These are phyloP conservation scores for Mortierella sp. DNA, from an alignment of 371 early-diverging fungal species.

Conservation along the genomic window DNA sequence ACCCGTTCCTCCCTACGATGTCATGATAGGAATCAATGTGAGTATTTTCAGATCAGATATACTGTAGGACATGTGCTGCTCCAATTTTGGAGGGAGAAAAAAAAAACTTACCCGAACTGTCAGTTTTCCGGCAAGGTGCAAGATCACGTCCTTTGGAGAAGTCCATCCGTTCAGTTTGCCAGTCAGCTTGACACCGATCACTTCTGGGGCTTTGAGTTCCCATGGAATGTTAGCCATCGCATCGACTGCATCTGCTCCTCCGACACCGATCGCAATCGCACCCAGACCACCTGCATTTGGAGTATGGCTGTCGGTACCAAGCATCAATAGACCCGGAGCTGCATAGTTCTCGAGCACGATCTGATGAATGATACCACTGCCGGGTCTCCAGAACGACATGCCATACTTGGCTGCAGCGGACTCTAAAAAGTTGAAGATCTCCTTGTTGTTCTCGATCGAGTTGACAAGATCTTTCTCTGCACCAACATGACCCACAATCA, in stretches of 20 bases:
- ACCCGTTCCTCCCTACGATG: slow-evolving; percentile 84
- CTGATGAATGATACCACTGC: slow-evolving; percentile 91
- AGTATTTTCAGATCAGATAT: too few relatives aligned
- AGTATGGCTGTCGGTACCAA: slow-evolving; percentile 89
- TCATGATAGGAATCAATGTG: too few relatives aligned
- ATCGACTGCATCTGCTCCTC: slow-evolving; percentile 96
- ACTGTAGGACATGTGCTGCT: too few relatives aligned
- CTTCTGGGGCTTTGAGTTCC: slow-evolving; percentile 94
- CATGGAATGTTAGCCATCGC: slow-evolving; percentile 95
- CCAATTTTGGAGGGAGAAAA: slow-evolving; percentile 53
- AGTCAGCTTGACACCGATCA: slow-evolving; percentile 93
- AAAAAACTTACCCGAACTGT: slow-evolving; percentile 81
- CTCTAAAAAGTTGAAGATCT: slow-evolving; percentile 88
- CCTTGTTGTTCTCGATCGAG: slow-evolving; percentile 78
- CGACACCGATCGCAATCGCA: slow-evolving; percentile 94
- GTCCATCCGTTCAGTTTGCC: slow-evolving; percentile 92
- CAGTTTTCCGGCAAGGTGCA: slow-evolving; percentile 87
- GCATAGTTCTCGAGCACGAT: slow-evolving; percentile 96
- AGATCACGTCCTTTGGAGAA: slow-evolving; percentile 91
- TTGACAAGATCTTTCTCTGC: slow-evolving; percentile 77
- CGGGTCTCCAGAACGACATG: slow-evolving; percentile 92
- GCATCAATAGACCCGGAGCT: slow-evolving; percentile 89
- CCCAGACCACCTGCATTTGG: slow-evolving; percentile 91
- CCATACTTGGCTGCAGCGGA: slow-evolving; percentile 85
- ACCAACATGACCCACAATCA: slow-evolving; percentile 85